Conservation (phyloP, 371 early-diverging fungal genomes). For the Syncephalastrum sp. region DNA sequence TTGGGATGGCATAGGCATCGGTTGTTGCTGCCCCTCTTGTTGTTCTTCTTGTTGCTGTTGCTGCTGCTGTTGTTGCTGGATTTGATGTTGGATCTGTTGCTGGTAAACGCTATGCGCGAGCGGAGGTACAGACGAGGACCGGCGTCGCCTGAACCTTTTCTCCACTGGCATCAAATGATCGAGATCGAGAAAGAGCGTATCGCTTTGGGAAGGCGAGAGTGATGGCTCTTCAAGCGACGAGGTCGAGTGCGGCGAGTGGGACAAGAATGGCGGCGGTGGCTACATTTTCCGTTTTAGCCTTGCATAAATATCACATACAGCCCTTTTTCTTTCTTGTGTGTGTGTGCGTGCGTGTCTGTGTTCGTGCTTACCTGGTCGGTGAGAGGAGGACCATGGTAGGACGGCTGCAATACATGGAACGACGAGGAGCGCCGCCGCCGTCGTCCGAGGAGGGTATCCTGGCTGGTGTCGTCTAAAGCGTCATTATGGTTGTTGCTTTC, state of each 20-base stretch:
- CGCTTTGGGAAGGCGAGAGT: conserved; percentile 2
- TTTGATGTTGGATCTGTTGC: not conserved
- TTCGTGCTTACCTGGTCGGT: not conserved
- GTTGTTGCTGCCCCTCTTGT: not conserved
- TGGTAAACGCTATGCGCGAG: too few relatives aligned
- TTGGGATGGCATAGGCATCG: not conserved
- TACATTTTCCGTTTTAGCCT: not conserved
- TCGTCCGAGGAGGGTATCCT: too few relatives aligned
- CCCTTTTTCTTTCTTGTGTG: not conserved
- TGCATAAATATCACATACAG: not conserved
- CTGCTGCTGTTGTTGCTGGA: conserved; percentile 4
- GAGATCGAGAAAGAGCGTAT: conserved; percentile 6
- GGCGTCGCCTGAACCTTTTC: not conserved
- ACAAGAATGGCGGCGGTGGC: conserved; percentile 8
- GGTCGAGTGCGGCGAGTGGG: conserved; percentile 5
- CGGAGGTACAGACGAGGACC: not conserved
- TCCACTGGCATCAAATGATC: conserved; percentile 10
- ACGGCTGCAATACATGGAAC: too few relatives aligned
- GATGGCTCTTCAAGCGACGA: conserved; percentile 10
- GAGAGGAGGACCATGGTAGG: conserved; percentile 1
- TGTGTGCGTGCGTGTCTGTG: too few relatives aligned
- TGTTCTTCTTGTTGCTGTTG: not conserved
- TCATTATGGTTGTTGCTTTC: conserved; percentile 1
- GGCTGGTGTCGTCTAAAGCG: conserved; percentile 1
- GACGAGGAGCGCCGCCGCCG: too few relatives aligned